Base-by-base conservation (phyloP, 768 basidiomycete genomes). In the Tylopilus vinaceipallidus region DNA sequence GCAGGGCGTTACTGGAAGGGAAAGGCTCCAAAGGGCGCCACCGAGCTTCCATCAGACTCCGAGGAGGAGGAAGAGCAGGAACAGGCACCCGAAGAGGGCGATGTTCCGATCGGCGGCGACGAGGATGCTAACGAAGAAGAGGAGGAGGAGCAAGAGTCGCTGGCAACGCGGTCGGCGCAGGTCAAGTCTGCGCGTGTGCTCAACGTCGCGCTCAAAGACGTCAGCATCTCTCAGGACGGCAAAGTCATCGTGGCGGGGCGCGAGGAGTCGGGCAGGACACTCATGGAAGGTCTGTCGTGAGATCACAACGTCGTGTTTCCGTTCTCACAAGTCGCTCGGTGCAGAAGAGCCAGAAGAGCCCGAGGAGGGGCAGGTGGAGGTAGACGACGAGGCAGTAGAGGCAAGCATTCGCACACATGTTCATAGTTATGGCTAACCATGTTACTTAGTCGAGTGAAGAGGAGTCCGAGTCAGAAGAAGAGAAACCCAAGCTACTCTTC, bases 1-100 rank as follows among this genome's bases (percentile, higher is more conserved):
- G 91, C 82, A 3, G 86, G 81, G 6, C 86, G 93, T 3, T 95
- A 95, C 68, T 90, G 91, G 84, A 88, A 88, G 58, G 93, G 93
- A 47, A 91, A 91, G 58, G 89, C 83, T 0, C 91, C 91, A 1
- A 91, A 90, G 66, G 88, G 88, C 39, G 76, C 71, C 29, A 72
- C 71, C 2, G 81, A 81, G 22, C 68, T 71, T 34, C 72, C 79
- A 19, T 85, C 86, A 6, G 86, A 88, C 56, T 84, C 83, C 4
- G 85, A 85, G 37, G 77, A 79, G 44, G 83, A 79, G 41, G 79
- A 82, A 52, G 81, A 78, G 2, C 74, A 70, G 27, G 69, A 59
- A 48, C 61, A 67, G 38, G 60, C 63, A 38, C 68, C 71, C 34
- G 68, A 74, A 49, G 80, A 78, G 41, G 81, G 76, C 27, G 85